Base-by-base conservation (phyloP, 2,329 filamentous ascomycete species). In the Fusarium avenaceum region DNA sequence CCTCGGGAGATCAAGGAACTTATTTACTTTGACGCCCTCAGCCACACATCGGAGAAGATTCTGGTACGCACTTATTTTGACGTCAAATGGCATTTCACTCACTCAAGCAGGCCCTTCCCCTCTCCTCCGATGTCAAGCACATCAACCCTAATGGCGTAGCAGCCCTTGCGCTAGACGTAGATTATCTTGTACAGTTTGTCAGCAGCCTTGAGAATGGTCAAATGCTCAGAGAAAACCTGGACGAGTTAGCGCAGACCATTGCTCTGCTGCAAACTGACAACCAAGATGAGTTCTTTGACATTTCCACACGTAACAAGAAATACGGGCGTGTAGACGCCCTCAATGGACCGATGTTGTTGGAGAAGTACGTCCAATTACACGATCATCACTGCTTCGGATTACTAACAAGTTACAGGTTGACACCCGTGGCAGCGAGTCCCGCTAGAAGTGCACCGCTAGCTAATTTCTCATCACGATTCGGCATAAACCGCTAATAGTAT, bases 201-300 rank as follows among this genome's bases (percentile, higher is more conserved):
- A 89, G 93, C 70, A 90, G 89, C 44, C 88, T 99, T 20, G 92
- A 94, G 69, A 95, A 96, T 68, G 86, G 87, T 7, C 90, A 90
- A n/a, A 94, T 97, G 80, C 83, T 99, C 20, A 87, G 91, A 65
- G 92, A 96, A 75, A 96, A 96, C 70, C 83, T 99, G 39, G 94
- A 97, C 73, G 96, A 98, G 80, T 84, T 99, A 35, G 90, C 95
- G 72, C 96, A 99, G 82, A 98, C 96, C 2, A 91, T 97, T 46
- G 89, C 92, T 62, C 85, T 99, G 26, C 92, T 99, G 86, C 89
- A 92, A 75, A 88, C 87, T 2, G 93, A 97, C 40, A 97, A 97
- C 73, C 89, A 93, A n/a, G 94, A 98, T 69, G 95, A 98, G 78
- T 99, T 97, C 79, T 99, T 96, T 77, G 96, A 99, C 76, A 91